A percentile compares a stretch with the other conserved stretches of the same genome.
These are phyloP conservation scores for Toxoplasma gondii DNA, from an alignment of 169 alveolate species.

Conservation along the genomic window DNA sequence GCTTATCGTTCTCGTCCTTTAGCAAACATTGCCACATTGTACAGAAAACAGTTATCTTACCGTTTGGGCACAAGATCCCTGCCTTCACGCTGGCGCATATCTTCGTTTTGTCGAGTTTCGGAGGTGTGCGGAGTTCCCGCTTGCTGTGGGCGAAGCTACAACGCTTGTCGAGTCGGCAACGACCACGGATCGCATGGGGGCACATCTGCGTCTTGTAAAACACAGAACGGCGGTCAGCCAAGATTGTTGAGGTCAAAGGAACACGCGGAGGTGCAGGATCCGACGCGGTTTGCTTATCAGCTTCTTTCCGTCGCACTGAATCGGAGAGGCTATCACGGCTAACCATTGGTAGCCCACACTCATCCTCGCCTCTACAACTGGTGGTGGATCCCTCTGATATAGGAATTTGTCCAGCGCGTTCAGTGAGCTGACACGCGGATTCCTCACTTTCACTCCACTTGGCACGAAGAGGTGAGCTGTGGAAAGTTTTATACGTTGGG, in stretches of 20 bases:
- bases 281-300: background rate
- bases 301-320: background rate
- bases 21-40: no score
- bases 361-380: background rate
- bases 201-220: conserved; percentile 71
- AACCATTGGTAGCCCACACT: background rate
- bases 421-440: no score
- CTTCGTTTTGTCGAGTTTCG: conserved; percentile 33
- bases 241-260: conserved; percentile 19
- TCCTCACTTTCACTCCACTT: no score
- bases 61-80: background rate
- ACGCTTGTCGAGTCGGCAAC: background rate
- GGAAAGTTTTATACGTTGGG: no score
- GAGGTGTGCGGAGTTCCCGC: conserved; percentile 20
- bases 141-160: conserved; percentile 24
- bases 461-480: no score
- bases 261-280: background rate
- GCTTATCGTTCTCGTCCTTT: no score
- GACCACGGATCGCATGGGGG: conserved; percentile 61
- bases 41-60: no score
- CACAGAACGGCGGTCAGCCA: conserved; percentile 73
- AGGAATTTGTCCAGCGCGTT: no score
- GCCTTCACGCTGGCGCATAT: conserved; percentile 31
- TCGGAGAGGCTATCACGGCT: background rate
- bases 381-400: no score